Conservation (phyloP, 139 green algal species). For the Haematococcus lacustris region DNA sequence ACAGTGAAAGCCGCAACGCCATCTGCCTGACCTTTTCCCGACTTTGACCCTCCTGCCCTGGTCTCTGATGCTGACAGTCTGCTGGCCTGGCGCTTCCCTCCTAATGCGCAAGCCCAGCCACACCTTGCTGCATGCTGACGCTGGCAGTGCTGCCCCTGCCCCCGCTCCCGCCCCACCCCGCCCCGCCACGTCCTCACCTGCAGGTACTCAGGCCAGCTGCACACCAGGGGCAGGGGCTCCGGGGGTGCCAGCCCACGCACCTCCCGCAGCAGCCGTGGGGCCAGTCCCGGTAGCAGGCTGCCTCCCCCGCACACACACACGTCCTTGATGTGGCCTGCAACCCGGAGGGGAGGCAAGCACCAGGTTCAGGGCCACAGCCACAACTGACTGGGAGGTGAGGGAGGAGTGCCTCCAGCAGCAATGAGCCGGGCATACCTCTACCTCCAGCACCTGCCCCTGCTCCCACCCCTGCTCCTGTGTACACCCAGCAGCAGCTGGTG, state of each 20-base stretch:
- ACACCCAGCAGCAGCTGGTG: background rate
- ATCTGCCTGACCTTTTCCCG: too few species aligned
- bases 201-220: constrained; percentile 28
- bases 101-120: background rate
- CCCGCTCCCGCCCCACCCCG: too few species aligned
- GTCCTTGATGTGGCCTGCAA: background rate
- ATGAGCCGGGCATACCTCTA: background rate
- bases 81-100: background rate
- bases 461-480: background rate
- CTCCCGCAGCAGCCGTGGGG: background rate
- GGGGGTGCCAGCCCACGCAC: background rate
- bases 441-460: background rate
- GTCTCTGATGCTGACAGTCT: background rate
- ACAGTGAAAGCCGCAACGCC: too few species aligned
- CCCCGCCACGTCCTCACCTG: too few species aligned
- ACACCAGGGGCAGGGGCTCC: background rate
- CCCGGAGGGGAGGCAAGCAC: background rate
- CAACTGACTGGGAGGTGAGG: background rate
- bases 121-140: background rate
- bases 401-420: background rate
- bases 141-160: background rate
- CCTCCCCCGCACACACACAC: background rate
- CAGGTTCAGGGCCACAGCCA: background rate
- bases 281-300: background rate
- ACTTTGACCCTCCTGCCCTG: background rate